Conservation (phyloP, 2,329 filamentous ascomycete genomes). For the Cercospora sojina region DNA sequence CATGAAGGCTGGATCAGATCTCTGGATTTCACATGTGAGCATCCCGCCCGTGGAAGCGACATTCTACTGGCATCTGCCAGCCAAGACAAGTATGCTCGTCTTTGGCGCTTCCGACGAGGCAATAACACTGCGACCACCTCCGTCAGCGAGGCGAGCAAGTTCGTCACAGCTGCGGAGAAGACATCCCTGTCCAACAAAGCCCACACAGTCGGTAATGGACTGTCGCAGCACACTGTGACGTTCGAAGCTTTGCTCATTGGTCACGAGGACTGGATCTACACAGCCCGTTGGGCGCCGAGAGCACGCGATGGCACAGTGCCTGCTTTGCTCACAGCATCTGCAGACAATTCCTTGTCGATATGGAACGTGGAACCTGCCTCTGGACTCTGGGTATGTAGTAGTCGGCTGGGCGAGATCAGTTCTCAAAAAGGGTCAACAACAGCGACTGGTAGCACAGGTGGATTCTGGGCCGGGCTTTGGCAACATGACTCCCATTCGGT, state of each 20-base stretch:
- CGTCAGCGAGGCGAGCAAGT: conserved; percentile 8
- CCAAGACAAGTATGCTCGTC: conserved; percentile 93
- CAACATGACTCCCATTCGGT: conserved; percentile 72
- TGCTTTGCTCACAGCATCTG: conserved; percentile 77
- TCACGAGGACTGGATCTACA: conserved; percentile 98
- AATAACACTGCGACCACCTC: neutral
- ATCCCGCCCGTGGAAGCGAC: conserved; percentile 57
- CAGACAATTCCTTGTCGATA: conserved; percentile 89
- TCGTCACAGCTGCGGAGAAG: conserved; percentile 12
- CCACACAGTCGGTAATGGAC: conserved; percentile 66
- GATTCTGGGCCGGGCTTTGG: conserved; percentile 96
- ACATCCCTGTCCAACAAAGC: conserved; percentile 83
- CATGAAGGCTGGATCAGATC: conserved; percentile 96
- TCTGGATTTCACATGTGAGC: conserved; percentile 72
- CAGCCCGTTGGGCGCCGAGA: conserved; percentile 68
- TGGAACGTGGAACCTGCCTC: conserved; percentile 84
- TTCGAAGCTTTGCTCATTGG: conserved; percentile 93
- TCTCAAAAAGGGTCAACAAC: conserved; percentile 93
- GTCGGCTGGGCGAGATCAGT: conserved; percentile 88
- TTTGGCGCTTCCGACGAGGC: conserved; percentile 79
- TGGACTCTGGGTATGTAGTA: conserved; percentile 86
- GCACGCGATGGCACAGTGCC: conserved; percentile 43
- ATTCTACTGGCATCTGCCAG: conserved; percentile 86
- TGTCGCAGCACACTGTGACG: conserved; percentile 71
- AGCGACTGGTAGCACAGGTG: conserved; percentile 90